A percentile compares a stretch with the other conserved stretches of the same genome.
Conservation (phyloP, 1,284 basidiomycete species). For the Irpex lacteus region DNA sequence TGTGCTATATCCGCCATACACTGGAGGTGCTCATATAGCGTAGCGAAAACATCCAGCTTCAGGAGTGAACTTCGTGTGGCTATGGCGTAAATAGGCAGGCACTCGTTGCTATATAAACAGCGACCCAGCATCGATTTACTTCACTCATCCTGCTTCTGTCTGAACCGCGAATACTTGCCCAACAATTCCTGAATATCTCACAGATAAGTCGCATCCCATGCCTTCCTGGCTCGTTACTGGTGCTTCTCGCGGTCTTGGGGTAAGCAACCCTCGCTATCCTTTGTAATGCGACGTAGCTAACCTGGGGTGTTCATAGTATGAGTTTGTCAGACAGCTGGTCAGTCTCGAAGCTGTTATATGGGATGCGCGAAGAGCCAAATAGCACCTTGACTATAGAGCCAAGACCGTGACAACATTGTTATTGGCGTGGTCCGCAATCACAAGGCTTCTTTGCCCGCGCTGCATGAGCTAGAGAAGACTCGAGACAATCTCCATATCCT, state of each 20-base stretch:
- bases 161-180: too few species aligned
- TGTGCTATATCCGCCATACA: too few species aligned
- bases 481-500: slow-evolving; percentile 24
- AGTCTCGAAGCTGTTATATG: background rate
- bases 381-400: slow-evolving; percentile 3
- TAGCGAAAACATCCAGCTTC: too few species aligned
- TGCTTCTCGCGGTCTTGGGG: slow-evolving; percentile 25
- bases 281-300: too few species aligned
- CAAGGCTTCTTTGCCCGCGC: slow-evolving; percentile 11
- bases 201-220: slow-evolving; percentile 14
- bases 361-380: background rate
- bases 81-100: too few species aligned
- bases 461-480: slow-evolving; percentile 18
- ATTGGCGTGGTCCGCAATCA: slow-evolving; percentile 26
- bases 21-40: too few species aligned
- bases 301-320: slow-evolving; percentile 2
- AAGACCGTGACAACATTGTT: slow-evolving; percentile 20
- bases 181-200: background rate
- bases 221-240: slow-evolving; percentile 28
- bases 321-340: slow-evolving; percentile 21
- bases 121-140: too few species aligned
- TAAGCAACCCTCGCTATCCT: slow-evolving; percentile 11
- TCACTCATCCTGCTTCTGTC: background rate
- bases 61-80: too few species aligned
- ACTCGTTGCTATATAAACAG: too few species aligned